phyloP scores from a whole-genome alignment of 345 rosid genomes.

The Corchorus olitorius region DNA sequence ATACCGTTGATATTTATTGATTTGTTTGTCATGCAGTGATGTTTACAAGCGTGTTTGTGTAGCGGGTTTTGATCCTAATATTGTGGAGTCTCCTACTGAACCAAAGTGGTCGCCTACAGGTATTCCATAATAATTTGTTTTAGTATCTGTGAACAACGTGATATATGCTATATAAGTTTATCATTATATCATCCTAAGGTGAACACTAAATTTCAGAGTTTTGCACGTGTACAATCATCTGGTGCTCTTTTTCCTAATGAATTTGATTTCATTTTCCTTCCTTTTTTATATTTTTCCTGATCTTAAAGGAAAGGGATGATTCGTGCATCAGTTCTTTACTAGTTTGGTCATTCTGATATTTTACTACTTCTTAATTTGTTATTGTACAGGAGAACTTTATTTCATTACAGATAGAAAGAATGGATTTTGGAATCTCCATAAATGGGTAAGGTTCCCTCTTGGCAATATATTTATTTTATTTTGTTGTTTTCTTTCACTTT shows the following conservation, averaged over 20 bases:
- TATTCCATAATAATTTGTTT: constrained; percentile 25
- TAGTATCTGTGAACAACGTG: neutral
- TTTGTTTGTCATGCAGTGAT: constrained; percentile 51
- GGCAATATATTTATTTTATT: neutral
- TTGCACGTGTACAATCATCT: neutral
- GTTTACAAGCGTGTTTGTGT: constrained; percentile 63
- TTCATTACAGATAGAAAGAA: constrained; percentile 72
- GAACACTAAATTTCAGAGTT: neutral
- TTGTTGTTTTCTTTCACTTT: neutral
- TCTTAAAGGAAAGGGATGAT: neutral
- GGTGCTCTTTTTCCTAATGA: neutral
- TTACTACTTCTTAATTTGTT: constrained; percentile 13
- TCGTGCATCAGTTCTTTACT: neutral
- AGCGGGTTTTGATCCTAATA: constrained; percentile 75
- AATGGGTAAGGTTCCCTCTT: constrained; percentile 67
- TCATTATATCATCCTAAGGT: neutral
- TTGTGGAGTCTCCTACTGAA: constrained; percentile 86
- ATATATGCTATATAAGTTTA: neutral
- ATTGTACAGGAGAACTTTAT: constrained; percentile 89
- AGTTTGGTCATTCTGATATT: neutral
- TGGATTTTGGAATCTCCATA: constrained; percentile 94
- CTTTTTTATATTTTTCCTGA: neutral
- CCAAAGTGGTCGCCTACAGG: constrained; percentile 95
- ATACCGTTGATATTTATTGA: constrained; percentile 4
- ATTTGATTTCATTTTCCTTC: neutral